phyloP scores from a whole-genome alignment of 164 flowering plant genomes.

The Magnolia kwangsiensis region DNA sequence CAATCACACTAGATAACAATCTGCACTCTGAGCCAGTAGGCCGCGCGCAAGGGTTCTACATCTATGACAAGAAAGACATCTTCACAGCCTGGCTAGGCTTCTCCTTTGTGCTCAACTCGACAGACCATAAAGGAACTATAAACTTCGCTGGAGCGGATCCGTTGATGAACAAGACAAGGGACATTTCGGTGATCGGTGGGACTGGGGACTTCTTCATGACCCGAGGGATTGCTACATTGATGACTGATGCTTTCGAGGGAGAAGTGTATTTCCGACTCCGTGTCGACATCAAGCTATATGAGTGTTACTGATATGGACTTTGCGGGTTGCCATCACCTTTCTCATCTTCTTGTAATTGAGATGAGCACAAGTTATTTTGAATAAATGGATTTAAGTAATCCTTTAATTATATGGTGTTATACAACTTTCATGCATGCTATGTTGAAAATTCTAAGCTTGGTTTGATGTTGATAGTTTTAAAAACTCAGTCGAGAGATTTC shows the following conservation, averaged over 20 bases:
- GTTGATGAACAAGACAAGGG: slow-evolving; percentile 62
- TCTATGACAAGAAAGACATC: slow-evolving; percentile 50
- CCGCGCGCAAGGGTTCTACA: slow-evolving; percentile 72
- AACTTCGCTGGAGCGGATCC: slow-evolving; percentile 68
- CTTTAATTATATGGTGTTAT: no score
- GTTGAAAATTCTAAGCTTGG: no score
- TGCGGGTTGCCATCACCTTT: no score
- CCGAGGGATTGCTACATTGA: slow-evolving; percentile 58
- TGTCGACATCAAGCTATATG: slow-evolving; percentile 62
- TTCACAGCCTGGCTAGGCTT: slow-evolving; percentile 62
- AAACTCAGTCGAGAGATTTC: no score
- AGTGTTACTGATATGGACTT: slow-evolving; percentile 39
- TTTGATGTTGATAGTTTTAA: no score
- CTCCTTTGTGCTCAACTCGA: slow-evolving; percentile 59
- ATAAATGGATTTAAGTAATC: no score
- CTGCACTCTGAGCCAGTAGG: slow-evolving; percentile 54
- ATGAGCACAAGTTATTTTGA: no score
- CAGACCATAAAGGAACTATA: slow-evolving; percentile 44
- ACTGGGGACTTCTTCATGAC: slow-evolving; percentile 85
- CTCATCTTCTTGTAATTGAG: no score
- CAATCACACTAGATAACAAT: slow-evolving; percentile 62
- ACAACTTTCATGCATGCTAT: no score
- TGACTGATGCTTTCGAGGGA: slow-evolving; percentile 61
- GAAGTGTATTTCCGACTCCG: slow-evolving; percentile 62
- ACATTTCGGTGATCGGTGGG: slow-evolving; percentile 68